Evolutionary conservation across 2,329 filamentous ascomycete genomes (phyloP), one percentile per base, ranked within the genome.

Genomic region (Davidsoniella virescens): DNA sequence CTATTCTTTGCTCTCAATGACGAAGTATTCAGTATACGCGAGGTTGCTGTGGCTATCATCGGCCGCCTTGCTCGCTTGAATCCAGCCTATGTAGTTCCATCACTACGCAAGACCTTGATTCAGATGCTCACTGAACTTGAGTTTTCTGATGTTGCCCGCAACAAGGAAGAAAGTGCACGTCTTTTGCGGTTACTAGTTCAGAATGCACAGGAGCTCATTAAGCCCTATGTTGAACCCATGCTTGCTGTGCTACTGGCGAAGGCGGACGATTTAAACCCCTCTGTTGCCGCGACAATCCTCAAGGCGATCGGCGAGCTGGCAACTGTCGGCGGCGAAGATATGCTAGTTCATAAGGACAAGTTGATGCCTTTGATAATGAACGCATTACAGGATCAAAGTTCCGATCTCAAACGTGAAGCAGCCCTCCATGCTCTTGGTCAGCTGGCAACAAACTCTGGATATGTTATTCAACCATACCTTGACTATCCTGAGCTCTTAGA

Each of bases 171-270:
- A 63, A 95, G 88, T 58, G 88, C 92, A 8, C 88, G 87, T 61
- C 71, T 98, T 2, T 82, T 98, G 55, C 94, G 88, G 57, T 76
- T 96, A 51, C 77, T 98, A 38, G 90, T 96, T 6, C 83, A 87
- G 55, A 93, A 95, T 60, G 90, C 92, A 0, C 90, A 93, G 54
- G 83, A 82, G 50, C 73, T 98, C 10, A 94, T 98, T 62, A 90
- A 90, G 63, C 90, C 92, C 2, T 96, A 96, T 59, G 92, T 98
- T 43, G 87, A 95, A 59, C 87, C 92, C 1, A 96, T 98, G 76
- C 85, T 96, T 49, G 83, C 83, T 10, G 87, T 95, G 1, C 74
- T 98, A n/a, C 70, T 98, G 2, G 92, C 92, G 1, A 96, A 95
- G 63, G 86, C 90, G 5, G 81, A 77, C 51, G 93, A 98, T 61